Evolutionary conservation across 2,329 filamentous ascomycete genomes (phyloP), one percentile per base, ranked within the genome.

Genomic region (Chaetomium olivaceum): DNA sequence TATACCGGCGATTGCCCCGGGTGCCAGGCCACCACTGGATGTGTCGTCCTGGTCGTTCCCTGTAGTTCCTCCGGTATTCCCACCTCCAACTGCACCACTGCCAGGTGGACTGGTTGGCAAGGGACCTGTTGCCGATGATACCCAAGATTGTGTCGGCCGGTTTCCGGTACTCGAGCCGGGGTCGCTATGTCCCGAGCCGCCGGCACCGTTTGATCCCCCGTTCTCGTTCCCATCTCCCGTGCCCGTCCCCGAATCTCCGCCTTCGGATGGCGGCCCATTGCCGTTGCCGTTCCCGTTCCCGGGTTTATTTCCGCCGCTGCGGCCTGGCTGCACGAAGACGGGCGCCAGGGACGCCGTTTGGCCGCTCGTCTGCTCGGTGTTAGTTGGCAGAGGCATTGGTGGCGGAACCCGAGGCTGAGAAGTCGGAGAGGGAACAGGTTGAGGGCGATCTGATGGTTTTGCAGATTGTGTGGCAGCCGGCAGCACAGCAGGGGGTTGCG

Each of bases 1-100:
- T 1, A 67, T 59, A 3, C 68, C 68, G 4, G 66, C 66, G n/a
- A 69, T 67, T 16, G 62, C 61, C 4, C 66, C 66, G 1, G 66
- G 55, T 3, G 62, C 33, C 4, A 68, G 51, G 4, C 62, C 62
- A n/a, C 59, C 51, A 9, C 55, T 29, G n/a, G 62, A 64, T 5
- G 29, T 39, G 46, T 25, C 59, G 11, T 23, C 55, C 3, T 43
- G 56, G 23, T 11, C 59, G 4, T 60, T 9, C 57, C 16, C 48
- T 8, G 33, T 23, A 2, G 9, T 48, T 21, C 36, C 25, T 4
- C 48, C 54, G 4, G 39, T 14, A 21, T 12, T 39, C 4, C 36
- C 58, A 8, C 27, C 51, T 16, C 39, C 62, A 4, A 61, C 57
- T 2, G 58, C 62, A 8, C 21, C 36, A 3, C 25, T 21, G 19